Evolutionary conservation across 495 filamentous ascomycete genomes (phyloP).

Genomic region (Penicillium mononematosum): DNA sequence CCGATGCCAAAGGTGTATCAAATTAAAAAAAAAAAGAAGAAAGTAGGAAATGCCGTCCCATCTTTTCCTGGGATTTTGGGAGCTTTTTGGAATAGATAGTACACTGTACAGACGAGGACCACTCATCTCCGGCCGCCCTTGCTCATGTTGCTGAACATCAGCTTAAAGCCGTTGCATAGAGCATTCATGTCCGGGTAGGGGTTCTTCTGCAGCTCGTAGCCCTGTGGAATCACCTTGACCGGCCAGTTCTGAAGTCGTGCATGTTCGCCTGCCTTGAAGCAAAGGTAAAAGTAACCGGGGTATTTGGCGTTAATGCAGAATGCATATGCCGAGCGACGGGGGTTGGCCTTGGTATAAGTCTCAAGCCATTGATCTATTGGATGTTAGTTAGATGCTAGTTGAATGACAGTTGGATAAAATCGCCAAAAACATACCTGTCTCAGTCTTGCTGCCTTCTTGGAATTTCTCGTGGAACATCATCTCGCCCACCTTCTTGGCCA

Average conservation of each 20-base stretch:
- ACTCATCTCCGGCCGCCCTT: constrained; percentile 37
- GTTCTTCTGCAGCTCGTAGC: constrained; percentile 81
- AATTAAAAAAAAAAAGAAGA: constrained; percentile 17
- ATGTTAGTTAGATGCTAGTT: constrained; percentile 31
- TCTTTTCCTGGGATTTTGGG: constrained; percentile 8
- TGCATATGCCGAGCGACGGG: constrained; percentile 85
- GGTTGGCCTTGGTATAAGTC: constrained; percentile 94
- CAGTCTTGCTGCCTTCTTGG: constrained; percentile 71
- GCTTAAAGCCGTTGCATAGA: constrained; percentile 84
- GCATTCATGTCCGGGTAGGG: constrained; percentile 91
- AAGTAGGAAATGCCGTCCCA: constrained; percentile 19
- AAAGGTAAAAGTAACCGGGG: constrained; percentile 90
- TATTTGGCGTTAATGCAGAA: constrained; percentile 92
- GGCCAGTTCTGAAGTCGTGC: constrained; percentile 75
- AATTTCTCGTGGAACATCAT: constrained; percentile 91
- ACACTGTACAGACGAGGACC: constrained; percentile 26
- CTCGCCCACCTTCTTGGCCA: constrained; percentile 97
- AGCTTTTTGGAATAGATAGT: constrained; percentile 17
- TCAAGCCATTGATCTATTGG: constrained; percentile 84
- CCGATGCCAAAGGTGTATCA: constrained; percentile 30
- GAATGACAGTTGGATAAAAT: not conserved
- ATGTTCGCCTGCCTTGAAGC: constrained; percentile 84
- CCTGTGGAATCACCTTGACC: constrained; percentile 86
- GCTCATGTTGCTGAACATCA: constrained; percentile 57
- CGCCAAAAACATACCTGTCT: constrained; percentile 68